Conservation (phyloP, 306 rosid species). For the Cercis canadensis region DNA sequence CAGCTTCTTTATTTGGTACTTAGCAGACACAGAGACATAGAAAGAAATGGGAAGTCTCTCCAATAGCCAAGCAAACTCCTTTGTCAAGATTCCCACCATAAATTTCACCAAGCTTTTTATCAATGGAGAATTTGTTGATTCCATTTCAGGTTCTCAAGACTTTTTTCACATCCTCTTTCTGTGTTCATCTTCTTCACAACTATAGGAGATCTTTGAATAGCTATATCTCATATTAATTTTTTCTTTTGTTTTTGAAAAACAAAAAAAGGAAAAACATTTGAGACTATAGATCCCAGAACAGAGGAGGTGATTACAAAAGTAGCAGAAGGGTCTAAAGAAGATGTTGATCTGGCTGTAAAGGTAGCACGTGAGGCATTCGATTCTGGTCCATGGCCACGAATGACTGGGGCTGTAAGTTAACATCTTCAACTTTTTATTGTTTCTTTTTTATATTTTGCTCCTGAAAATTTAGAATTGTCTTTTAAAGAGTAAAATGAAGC, state of each 20-base stretch:
- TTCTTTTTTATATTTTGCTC: background rate
- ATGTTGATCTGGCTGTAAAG: slow-evolving; percentile 75
- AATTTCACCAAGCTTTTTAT: too few species aligned
- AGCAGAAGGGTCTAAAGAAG: slow-evolving; percentile 69
- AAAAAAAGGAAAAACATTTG: slow-evolving; percentile 75
- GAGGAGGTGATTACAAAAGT: slow-evolving; percentile 57
- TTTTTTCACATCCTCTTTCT: too few species aligned
- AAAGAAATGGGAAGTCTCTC: too few species aligned
- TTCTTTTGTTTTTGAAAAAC: background rate
- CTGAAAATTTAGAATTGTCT: too few species aligned
- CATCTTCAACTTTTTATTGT: background rate
- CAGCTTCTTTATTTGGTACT: too few species aligned
- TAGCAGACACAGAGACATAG: too few species aligned
- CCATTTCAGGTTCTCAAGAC: slow-evolving; percentile 50
- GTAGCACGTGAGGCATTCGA: slow-evolving; percentile 92
- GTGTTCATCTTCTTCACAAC: too few species aligned
- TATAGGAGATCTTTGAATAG: too few species aligned
- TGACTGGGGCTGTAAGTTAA: slow-evolving; percentile 67
- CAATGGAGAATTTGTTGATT: too few species aligned
- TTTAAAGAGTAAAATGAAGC: too few species aligned
- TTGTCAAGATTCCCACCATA: background rate
- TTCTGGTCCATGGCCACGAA: slow-evolving; percentile 89
- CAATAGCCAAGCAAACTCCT: slow-evolving; percentile 18
- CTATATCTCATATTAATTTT: too few species aligned
- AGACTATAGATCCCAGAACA: slow-evolving; percentile 81